A percentile compares a stretch with the other conserved stretches of the same genome.
Evolutionary conservation across 108 stramenopile genomes (phyloP).

Genomic region (Pseudonitzschia delicatissima): DNA sequence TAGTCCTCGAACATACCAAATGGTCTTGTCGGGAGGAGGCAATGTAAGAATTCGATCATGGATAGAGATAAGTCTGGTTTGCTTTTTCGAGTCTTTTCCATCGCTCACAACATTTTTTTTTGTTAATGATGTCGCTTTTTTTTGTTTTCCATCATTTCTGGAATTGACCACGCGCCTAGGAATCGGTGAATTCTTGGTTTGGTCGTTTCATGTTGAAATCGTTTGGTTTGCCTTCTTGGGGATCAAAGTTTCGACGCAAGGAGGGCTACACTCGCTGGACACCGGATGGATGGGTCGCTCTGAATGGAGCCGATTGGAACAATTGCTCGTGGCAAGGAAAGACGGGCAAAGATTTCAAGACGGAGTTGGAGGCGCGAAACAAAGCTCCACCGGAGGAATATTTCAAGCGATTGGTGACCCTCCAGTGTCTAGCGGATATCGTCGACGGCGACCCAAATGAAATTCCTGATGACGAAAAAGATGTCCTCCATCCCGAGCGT

Average conservation of each 20-base stretch:
- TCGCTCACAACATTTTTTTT: not conserved
- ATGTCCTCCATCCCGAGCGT: slow-evolving; percentile 29
- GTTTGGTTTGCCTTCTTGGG: slow-evolving; percentile 62
- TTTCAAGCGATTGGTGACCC: slow-evolving; percentile 25
- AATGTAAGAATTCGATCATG: slow-evolving; percentile 1
- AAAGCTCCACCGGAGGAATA: slow-evolving; percentile 30
- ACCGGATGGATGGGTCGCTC: slow-evolving; percentile 43
- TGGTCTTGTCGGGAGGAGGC: slow-evolving; percentile 44
- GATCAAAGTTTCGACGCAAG: slow-evolving; percentile 29
- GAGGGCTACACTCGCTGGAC: slow-evolving; percentile 49
- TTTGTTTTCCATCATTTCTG: no score
- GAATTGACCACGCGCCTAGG: not conserved
- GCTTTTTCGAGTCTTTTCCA: no score
- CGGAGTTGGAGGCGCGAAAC: slow-evolving; percentile 26
- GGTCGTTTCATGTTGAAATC: slow-evolving; percentile 41
- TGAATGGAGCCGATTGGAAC: slow-evolving; percentile 35
- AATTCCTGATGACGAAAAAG: slow-evolving; percentile 27
- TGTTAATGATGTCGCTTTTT: no score
- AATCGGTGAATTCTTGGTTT: slow-evolving; percentile 49
- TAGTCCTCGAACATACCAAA: slow-evolving; percentile 40
- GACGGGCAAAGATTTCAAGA: slow-evolving; percentile 35
- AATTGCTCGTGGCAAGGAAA: slow-evolving; percentile 28
- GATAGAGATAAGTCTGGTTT: no score
- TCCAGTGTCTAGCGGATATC: slow-evolving; percentile 32
- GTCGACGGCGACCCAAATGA: slow-evolving; percentile 25